Base-by-base conservation (phyloP, 2,329 filamentous ascomycete genomes). In the Bipolaris gigantea region DNA sequence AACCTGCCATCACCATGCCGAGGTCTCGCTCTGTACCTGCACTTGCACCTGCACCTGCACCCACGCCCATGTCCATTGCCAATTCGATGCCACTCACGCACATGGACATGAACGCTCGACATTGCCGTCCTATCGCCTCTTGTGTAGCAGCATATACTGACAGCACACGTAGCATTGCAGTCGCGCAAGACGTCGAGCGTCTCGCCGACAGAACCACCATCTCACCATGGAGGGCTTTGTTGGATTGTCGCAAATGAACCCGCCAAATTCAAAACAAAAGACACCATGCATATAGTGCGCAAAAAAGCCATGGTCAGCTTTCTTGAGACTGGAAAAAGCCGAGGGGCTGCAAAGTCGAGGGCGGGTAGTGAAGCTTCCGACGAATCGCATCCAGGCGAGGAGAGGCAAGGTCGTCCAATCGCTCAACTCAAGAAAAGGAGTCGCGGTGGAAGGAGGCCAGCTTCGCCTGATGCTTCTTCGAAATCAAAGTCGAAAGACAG, bases 221-320 rank as follows among this genome's bases (percentile, higher is more conserved):
- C 49, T 27, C 46, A 42, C 35, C 43, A 46, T 45, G 62, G 50
- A 27, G 52, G 52, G 39, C 32, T 57, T 74, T 57, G 58, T 3
- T 76, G 71, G 52, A 71, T 76, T 53, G 73, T 70, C 25, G 68
- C 63, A 47, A 68, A 40, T 27, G 65, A 64, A 13, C 73, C 64
- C 21, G 63, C 56, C 5, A 66, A 70, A 15, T 66, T 76, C 53
- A 74, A 67, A 53, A 55, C 67, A 7, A 69, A 61, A 45, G 56
- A 60, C 39, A 57, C 60, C 27, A 74, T 75, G 71, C 70, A 66
- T 16, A 56, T 50, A 30, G 68, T 75, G 33, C 71, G 73, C 34
- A 70, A 70, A 39, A 62, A 64, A 45, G 73, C 73, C 4, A 76
- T 76, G 73, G 62, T 57, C 16, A 60, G 61, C 40, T 70, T 64